These are phyloP conservation scores for Colletotrichum costaricense DNA, from an alignment of 2,329 filamentous ascomycete genomes.

Conservation along the genomic window DNA sequence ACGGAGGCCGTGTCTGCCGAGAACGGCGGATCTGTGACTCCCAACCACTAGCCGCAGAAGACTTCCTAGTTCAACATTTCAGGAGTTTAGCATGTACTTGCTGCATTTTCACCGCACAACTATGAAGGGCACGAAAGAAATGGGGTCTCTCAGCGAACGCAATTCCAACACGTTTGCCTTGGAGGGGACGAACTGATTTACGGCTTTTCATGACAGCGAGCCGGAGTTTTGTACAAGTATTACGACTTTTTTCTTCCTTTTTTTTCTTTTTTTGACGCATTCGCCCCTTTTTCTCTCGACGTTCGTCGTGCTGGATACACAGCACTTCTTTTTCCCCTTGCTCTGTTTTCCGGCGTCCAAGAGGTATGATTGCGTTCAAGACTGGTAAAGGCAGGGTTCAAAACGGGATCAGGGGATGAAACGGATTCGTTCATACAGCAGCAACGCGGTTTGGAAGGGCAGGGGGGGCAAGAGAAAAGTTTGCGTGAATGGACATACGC, in stretches of 20 bases:
- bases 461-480: conserved; percentile 12
- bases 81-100: neutral
- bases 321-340: neutral
- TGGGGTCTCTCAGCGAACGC: neutral
- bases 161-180: neutral
- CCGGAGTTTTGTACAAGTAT: conserved; percentile 27
- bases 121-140: neutral
- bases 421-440: neutral
- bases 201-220: conserved; percentile 8
- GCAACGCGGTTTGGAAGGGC: neutral
- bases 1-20: conserved; percentile 6
- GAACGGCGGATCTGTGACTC: conserved; percentile 17
- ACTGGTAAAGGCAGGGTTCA: conserved; percentile 3
- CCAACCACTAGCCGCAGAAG: neutral
- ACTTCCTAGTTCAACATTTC: neutral
- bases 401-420: neutral
- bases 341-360: conserved; percentile 12
- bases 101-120: neutral
- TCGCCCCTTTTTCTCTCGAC: neutral
- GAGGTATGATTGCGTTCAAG: conserved; percentile 5
- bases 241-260: conserved; percentile 5
- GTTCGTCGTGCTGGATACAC: neutral
- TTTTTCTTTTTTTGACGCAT: neutral
- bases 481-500: neutral
- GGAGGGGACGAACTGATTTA: neutral